Conservation (phyloP, 2,329 filamentous ascomycete genomes). For the Aphanocladium album region DNA sequence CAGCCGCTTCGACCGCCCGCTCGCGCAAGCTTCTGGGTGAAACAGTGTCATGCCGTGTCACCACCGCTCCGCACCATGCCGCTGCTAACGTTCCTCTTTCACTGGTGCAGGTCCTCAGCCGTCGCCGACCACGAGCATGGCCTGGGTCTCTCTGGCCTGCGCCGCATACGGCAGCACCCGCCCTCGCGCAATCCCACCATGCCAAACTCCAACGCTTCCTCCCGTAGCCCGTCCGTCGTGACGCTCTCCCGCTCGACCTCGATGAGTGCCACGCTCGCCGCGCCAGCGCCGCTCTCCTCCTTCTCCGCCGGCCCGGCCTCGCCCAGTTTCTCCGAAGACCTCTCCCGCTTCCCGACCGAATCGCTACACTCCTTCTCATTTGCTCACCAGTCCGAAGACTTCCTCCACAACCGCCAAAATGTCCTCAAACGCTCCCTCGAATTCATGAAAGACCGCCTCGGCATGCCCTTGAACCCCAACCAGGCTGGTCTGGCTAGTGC, state of each 20-base stretch:
- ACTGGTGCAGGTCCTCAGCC: slow-evolving; percentile 63
- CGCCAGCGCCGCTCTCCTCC: slow-evolving; percentile 48
- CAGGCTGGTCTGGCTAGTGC: slow-evolving; percentile 75
- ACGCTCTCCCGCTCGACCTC: slow-evolving; percentile 64
- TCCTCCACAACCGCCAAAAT: slow-evolving; percentile 86
- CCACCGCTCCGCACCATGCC: slow-evolving; percentile 1
- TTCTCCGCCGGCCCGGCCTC: slow-evolving; percentile 59
- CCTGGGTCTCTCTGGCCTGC: slow-evolving; percentile 76
- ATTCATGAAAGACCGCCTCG: slow-evolving; percentile 90
- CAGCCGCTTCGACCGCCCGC: not conserved
- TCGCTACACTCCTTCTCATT: slow-evolving; percentile 98
- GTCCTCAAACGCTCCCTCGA: slow-evolving; percentile 90
- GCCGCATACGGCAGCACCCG: slow-evolving; percentile 82
- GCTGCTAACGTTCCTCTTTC: slow-evolving; percentile 23
- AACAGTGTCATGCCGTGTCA: slow-evolving; percentile 8
- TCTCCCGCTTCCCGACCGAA: slow-evolving; percentile 88
- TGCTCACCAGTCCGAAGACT: slow-evolving; percentile 88
- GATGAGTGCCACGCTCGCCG: slow-evolving; percentile 60
- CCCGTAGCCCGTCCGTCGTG: slow-evolving; percentile 53
- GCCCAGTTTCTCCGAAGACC: slow-evolving; percentile 78
- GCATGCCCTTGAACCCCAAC: slow-evolving; percentile 62
- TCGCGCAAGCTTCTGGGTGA: not conserved
- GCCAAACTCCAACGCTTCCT: slow-evolving; percentile 57
- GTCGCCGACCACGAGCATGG: slow-evolving; percentile 85
- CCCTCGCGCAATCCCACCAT: slow-evolving; percentile 59